A percentile compares a stretch with the other conserved stretches of the same genome.
These are phyloP conservation scores for Aegilops sharonensis DNA, from an alignment of 176 grass and related monocot genomes.

Conservation along the genomic window DNA sequence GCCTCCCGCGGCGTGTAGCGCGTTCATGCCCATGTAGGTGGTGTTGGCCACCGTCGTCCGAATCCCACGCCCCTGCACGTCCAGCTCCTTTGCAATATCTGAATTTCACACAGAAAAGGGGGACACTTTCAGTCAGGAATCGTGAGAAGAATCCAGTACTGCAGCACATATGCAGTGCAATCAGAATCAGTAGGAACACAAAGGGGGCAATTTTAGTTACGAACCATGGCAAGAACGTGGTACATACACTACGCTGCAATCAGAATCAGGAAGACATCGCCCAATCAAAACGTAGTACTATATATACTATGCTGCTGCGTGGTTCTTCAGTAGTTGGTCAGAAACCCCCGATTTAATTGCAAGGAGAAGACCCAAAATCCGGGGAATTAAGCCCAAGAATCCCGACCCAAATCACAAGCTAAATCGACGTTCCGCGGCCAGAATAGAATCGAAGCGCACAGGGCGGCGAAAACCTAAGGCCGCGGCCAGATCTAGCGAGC, in stretches of 20 bases:
- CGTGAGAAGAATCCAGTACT: background rate
- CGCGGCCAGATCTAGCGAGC: too few species aligned
- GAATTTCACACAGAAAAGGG: background rate
- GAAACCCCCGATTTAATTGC: background rate
- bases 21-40: background rate
- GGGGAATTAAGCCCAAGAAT: too few species aligned
- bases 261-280: too few species aligned
- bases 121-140: background rate
- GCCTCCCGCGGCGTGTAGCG: background rate
- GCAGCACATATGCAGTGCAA: background rate
- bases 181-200: background rate
- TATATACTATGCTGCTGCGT: too few species aligned
- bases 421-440: background rate
- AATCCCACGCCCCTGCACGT: slow-evolving; percentile 22
- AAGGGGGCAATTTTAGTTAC: background rate
- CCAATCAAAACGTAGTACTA: too few species aligned
- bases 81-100: slow-evolving; percentile 24
- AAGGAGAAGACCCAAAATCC: background rate
- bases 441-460: too few species aligned
- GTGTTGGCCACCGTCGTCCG: background rate
- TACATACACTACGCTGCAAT: too few species aligned
- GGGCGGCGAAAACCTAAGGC: background rate
- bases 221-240: background rate
- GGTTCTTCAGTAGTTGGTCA: background rate
- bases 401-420: background rate